These are phyloP conservation scores for Alternaria atra DNA, from an alignment of 2,329 filamentous ascomycete genomes.

Conservation along the genomic window DNA sequence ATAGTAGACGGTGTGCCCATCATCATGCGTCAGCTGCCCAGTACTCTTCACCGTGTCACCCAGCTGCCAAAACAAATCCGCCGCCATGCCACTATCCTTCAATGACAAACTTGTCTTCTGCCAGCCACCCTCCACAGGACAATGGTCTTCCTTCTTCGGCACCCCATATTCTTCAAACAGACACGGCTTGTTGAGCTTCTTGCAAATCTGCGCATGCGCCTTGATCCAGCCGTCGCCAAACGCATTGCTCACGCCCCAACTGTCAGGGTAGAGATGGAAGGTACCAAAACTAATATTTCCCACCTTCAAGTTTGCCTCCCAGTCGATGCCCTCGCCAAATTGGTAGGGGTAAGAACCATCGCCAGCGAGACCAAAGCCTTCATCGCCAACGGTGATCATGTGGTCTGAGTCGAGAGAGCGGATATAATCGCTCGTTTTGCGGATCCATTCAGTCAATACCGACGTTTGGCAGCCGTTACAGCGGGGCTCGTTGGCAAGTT, in stretches of 20 bases:
- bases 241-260: slow-evolving; percentile 47
- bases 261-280: slow-evolving; percentile 62
- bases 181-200: slow-evolving; percentile 51
- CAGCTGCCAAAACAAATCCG: slow-evolving; percentile 47
- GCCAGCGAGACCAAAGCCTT: slow-evolving; percentile 62
- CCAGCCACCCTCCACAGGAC: slow-evolving; percentile 41
- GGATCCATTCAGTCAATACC: slow-evolving; percentile 69
- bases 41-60: slow-evolving; percentile 37
- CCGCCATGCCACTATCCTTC: slow-evolving; percentile 40
- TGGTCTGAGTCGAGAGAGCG: slow-evolving; percentile 69
- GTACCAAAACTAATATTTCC: slow-evolving; percentile 65
- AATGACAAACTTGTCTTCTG: slow-evolving; percentile 39
- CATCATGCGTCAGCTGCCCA: slow-evolving; percentile 37
- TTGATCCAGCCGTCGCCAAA: slow-evolving; percentile 60
- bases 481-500: slow-evolving; percentile 72
- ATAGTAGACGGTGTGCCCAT: slow-evolving; percentile 47
- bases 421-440: slow-evolving; percentile 66
- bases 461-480: slow-evolving; percentile 67
- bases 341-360: slow-evolving; percentile 64
- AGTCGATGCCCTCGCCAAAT: slow-evolving; percentile 62
- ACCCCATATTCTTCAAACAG: slow-evolving; percentile 54
- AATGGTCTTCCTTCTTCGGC: slow-evolving; percentile 31
- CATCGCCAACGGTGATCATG: slow-evolving; percentile 71
- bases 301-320: slow-evolving; percentile 61
- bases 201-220: slow-evolving; percentile 55